These are phyloP conservation scores for Sambucus nigra DNA, from an alignment of 129 eudicot genomes.

Conservation along the genomic window DNA sequence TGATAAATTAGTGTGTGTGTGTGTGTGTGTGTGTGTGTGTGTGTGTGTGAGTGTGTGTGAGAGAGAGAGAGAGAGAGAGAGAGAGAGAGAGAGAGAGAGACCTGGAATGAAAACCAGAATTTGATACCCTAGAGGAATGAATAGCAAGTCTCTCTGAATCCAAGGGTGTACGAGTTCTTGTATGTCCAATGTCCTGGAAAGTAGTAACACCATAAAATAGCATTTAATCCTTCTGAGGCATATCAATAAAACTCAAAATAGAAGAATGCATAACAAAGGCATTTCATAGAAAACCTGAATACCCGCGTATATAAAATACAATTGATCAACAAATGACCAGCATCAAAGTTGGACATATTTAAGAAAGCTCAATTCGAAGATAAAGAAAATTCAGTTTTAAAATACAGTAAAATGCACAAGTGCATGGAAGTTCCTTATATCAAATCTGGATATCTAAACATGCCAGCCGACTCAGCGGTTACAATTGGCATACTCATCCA, in stretches of 20 bases:
- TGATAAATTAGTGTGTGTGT: no score
- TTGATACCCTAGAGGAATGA: conserved; percentile 84
- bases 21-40: conserved; percentile 3
- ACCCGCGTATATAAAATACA: no score
- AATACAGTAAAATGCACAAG: no score
- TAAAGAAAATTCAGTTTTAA: no score
- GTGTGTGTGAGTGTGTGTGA: neutral
- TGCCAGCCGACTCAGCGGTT: no score
- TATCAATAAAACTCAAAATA: conserved; percentile 1
- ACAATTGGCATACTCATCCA: no score
- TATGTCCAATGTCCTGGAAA: conserved; percentile 54
- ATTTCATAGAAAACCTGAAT: neutral
- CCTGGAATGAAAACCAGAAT: conserved; percentile 67
- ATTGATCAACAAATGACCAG: no score
- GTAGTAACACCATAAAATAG: neutral
- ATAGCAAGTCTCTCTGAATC: conserved; percentile 69
- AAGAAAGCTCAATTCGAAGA: no score
- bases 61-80: conserved; percentile 1
- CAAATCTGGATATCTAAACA: no score
- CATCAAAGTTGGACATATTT: no score
- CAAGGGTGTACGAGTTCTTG: conserved; percentile 48
- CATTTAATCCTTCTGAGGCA: neutral
- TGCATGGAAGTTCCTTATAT: no score
- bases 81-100: conserved; percentile 19
- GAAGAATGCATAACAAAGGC: neutral